These are phyloP conservation scores for Bremia lactucae DNA, from an alignment of 352 stramenopile genomes.

Conservation along the genomic window DNA sequence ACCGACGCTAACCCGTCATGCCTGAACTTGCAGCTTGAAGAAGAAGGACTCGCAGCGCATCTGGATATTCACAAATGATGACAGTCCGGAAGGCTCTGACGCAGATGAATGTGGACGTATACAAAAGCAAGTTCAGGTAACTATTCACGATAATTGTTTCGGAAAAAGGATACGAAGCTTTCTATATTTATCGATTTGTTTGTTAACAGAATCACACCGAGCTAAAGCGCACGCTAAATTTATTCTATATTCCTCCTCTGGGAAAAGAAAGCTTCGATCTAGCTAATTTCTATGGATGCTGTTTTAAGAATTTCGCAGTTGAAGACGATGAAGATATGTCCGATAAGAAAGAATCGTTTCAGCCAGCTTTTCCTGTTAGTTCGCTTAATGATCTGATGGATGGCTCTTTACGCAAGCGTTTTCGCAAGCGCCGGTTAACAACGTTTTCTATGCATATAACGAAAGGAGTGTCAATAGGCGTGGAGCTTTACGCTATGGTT, in stretches of 20 bases:
- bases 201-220: conserved; percentile 58
- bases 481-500: conserved; percentile 60
- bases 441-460: conserved; percentile 58
- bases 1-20: conserved; percentile 1
- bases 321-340: conserved; percentile 13
- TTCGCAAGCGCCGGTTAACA: conserved; percentile 64
- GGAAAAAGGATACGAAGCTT: too few relatives aligned
- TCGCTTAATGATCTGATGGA: conserved; percentile 75
- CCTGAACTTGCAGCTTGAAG: conserved; percentile 39
- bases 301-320: conserved; percentile 52
- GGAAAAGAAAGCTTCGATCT: conserved; percentile 47
- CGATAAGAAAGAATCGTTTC: conserved; percentile 24
- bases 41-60: conserved; percentile 80
- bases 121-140: conserved; percentile 68
- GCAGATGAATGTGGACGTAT: conserved; percentile 47
- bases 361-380: conserved; percentile 59
- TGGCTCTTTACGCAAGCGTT: conserved; percentile 65
- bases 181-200: too few relatives aligned
- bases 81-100: conserved; percentile 35
- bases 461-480: conserved; percentile 61
- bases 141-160: too few relatives aligned
- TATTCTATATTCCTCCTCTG: conserved; percentile 68
- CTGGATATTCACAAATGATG: conserved; percentile 82
- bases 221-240: conserved; percentile 57
- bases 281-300: conserved; percentile 44